These are phyloP conservation scores for Phylloporus sp. DNA, from an alignment of 768 basidiomycete genomes.

Conservation along the genomic window DNA sequence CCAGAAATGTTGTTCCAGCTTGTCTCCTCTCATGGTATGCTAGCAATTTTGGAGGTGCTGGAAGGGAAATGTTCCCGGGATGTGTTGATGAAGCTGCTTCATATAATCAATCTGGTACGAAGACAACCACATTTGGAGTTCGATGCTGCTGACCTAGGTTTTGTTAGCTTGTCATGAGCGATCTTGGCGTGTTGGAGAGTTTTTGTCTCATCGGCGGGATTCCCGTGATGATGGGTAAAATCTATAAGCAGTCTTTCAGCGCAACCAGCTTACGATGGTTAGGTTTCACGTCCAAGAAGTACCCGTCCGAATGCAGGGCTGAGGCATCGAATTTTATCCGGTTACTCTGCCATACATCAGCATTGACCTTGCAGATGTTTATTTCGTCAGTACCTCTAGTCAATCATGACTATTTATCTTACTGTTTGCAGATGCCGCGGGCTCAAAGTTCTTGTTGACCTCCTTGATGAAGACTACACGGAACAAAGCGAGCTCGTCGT, in stretches of 20 bases:
- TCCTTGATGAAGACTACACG: slow-evolving; percentile 93
- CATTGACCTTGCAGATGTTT: slow-evolving; percentile 96
- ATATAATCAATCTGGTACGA: slow-evolving; percentile 83
- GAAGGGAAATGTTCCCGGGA: slow-evolving; percentile 85
- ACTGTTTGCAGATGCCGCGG: slow-evolving; percentile 72
- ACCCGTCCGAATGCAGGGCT: slow-evolving; percentile 87
- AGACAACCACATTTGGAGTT: not conserved
- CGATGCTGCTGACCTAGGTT: not conserved
- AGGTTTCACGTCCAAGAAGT: slow-evolving; percentile 94
- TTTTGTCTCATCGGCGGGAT: slow-evolving; percentile 95
- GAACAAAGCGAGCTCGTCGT: slow-evolving; percentile 89
- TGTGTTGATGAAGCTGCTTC: slow-evolving; percentile 77
- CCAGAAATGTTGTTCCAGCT: slow-evolving; percentile 87
- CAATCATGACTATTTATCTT: not conserved
- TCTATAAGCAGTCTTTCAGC: not conserved
- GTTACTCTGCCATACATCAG: slow-evolving; percentile 86
- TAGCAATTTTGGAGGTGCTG: slow-evolving; percentile 89
- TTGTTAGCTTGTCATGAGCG: slow-evolving; percentile 56
- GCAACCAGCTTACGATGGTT: slow-evolving; percentile 2
- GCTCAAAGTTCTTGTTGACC: slow-evolving; percentile 88
- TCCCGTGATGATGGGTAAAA: slow-evolving; percentile 87
- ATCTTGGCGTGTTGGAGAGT: slow-evolving; percentile 85
- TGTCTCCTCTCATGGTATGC: slow-evolving; percentile 89
- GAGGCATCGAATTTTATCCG: slow-evolving; percentile 95
- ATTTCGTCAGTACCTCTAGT: slow-evolving; percentile 71